Evolutionary conservation across 768 basidiomycete species (phyloP), one percentile per base, ranked within the genome.

Genomic region (Rhodotorula taiwanensis): DNA sequence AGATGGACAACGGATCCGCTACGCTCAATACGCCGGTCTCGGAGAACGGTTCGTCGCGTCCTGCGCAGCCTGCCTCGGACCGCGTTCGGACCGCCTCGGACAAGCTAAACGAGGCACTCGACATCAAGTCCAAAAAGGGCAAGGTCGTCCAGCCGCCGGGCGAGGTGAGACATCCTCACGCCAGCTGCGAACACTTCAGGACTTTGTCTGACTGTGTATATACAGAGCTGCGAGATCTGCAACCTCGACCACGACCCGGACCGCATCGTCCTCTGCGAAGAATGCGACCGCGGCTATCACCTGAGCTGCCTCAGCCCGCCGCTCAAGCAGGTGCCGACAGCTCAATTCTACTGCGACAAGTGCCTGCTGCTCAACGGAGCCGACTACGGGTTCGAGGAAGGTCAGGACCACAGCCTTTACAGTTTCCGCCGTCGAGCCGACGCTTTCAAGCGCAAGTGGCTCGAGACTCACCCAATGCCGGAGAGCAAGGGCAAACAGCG

Each of bases 301-400:
- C 95, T 88, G 79, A 91, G 88, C 75, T 99, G 95, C 75, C 85
- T 99, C 61, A 87, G 91, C 73, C 95, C 95, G 18, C 93, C 93
- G 25, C 78, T 98, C 56, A 77, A 81, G 14, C 78, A 80, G 4
- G 88, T 99, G 58, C 95, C 95, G 3, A 88, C 86, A 73, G 90
- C 92, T 44, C 86, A 94, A 68, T 99, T 94, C 94, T 97, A 84
- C 74, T 99, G 95, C 75, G 87, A 87, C 71, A 84, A 85, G 5
- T 99, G 95, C 74, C 79, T 99, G 27, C 81, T 91, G 44, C 86
- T 85, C 43, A 93, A 89, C 0, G 93, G 94, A 16, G 88, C 88
- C 55, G 95, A 97, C 76, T 99, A 89, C 72, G 95, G 95, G 34
- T 99, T 98, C 72, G 95, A 97, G 71, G 93, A 97, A 73, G 95